Evolutionary conservation across 2,329 filamentous ascomycete species (phyloP), one percentile per base, ranked within the genome.

Genomic region (Trichophyton simii): DNA sequence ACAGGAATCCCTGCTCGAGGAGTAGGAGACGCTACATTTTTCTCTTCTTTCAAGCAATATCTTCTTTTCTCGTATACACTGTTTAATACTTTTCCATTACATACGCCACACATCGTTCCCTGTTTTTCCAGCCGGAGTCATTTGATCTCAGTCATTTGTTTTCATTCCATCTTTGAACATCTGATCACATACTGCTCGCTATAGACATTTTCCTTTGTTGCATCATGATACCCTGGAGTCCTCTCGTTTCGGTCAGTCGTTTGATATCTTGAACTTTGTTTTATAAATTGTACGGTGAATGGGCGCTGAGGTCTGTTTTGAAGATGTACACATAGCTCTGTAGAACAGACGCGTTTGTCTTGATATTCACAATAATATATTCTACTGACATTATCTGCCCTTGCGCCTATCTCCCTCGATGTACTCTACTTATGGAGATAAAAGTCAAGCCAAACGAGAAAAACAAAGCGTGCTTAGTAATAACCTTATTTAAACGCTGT

Each of bases 1-100:
- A 66, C 77, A 76, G 64, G 84, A 88, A 67, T 82, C 77, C 55
- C 73, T 89, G 20, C 57, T 59, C 22, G 57, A 59, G 25, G 31
- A 44, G 28, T 46, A 18, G 3, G 34, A 58, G 11, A 20, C 15
- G n/a, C 18, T 42, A 11, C n/a, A 15, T 15, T 20, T 18, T 20
- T 4, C 28, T 13, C 34, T 34, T 13, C 41, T n/a, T n/a, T 44
- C 41, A 44, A 28, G 4, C 9, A 18, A 13, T 28, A 18, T 13
- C 44, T 9, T 22, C 44, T 48, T 11, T 25, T 22, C 11, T 18
- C 4, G 4, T n/a, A n/a, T 18, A 44, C 7, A 8, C 41, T 44
- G 15, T 22, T 25, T 48, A 38, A 38, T 38, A 38, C 3, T 25
- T 48, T 22, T 25, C 22, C 18, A 25, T 11, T 48, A 36, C 34